Evolutionary conservation across 2,329 filamentous ascomycete species (phyloP), one percentile per base, ranked within the genome.

Genomic region (Alternaria gaisen): DNA sequence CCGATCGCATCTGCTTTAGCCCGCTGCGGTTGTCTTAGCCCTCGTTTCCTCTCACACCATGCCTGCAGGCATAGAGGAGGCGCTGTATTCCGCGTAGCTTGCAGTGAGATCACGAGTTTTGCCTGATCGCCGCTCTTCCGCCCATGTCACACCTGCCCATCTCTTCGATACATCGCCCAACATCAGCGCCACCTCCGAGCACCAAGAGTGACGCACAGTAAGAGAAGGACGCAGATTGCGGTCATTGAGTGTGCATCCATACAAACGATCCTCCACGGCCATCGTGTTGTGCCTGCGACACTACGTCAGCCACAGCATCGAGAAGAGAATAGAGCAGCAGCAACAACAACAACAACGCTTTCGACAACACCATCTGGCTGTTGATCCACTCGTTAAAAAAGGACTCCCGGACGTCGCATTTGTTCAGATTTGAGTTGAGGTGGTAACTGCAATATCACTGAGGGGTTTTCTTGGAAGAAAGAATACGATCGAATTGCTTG

Each of bases 1-100:
- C 77, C 77, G 77, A 78, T 78, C 76, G 71, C 71, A 74, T 77
- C 72, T 71, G 69, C 65, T 65, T 61, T 68, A 65, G 67, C 66
- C 66, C 58, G 58, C 56, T 58, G 41, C 52, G 63, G 54, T 56
- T 57, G 63, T 43, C 63, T 63, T 69, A 65, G 58, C 61, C 53
- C 53, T 68, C 62, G 65, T 69, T 63, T 66, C 64, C 63, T 66
- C 58, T 66, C 70, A 67, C 68, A 67, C 70, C 71, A 70, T 71
- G 65, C 64, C 53, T 69, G 67, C 66, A 63, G 52, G 58, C 67
- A 51, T 61, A 56, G 51, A 58, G 47, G 53, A 62, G 61, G 64
- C 68, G 64, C 65, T 68, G 68, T 67, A 58, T 56, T 67, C 64
- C 66, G 61, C 59, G 58, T 64, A 64, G 56, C 52, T 47, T 61